These are phyloP conservation scores for Lentinus tigrinus DNA, from an alignment of 768 basidiomycete genomes.

Conservation along the genomic window DNA sequence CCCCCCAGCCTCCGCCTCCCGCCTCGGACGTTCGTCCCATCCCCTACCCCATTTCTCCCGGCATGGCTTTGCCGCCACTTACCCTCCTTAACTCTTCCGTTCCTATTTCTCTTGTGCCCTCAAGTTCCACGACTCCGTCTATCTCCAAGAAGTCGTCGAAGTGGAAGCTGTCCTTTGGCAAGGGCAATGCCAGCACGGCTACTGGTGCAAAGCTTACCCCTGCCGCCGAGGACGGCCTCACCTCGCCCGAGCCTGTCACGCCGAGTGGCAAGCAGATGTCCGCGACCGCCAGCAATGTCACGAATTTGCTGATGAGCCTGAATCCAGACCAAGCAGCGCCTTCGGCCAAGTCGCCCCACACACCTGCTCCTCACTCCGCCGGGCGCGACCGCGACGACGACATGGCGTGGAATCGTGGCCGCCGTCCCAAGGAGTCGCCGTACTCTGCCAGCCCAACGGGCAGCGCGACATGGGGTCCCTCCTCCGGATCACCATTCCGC, in stretches of 20 bases:
- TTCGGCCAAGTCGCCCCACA: not conserved
- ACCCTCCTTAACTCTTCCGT: constrained; percentile 30
- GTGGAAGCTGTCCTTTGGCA: constrained; percentile 79
- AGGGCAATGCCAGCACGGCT: constrained; percentile 36
- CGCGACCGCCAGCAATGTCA: constrained; percentile 76
- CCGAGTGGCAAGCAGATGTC: constrained; percentile 42
- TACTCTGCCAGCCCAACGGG: constrained; percentile 11
- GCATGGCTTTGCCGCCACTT: constrained; percentile 9
- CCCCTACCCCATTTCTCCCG: constrained; percentile 7
- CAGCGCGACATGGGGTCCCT: constrained; percentile 20
- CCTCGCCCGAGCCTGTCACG: not conserved
- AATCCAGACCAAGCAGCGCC: constrained; percentile 43
- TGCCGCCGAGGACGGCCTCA: constrained; percentile 15
- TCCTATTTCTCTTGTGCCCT: constrained; percentile 33
- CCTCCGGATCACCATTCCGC: constrained; percentile 14
- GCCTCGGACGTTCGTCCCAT: constrained; percentile 15
- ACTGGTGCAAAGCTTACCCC: constrained; percentile 11
- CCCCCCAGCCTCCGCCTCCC: constrained; percentile 2
- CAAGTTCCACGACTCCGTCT: constrained; percentile 33
- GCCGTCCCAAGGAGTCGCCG: constrained; percentile 14
- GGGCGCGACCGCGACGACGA: constrained; percentile 8
- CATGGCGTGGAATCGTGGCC: constrained; percentile 12
- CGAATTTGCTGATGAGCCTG: constrained; percentile 70
- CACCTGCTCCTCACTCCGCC: not conserved
- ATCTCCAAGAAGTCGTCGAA: constrained; percentile 79